Evolutionary conservation across 1,139 yeast species (phyloP).

Genomic region (Lodderomyces elongisporus): DNA sequence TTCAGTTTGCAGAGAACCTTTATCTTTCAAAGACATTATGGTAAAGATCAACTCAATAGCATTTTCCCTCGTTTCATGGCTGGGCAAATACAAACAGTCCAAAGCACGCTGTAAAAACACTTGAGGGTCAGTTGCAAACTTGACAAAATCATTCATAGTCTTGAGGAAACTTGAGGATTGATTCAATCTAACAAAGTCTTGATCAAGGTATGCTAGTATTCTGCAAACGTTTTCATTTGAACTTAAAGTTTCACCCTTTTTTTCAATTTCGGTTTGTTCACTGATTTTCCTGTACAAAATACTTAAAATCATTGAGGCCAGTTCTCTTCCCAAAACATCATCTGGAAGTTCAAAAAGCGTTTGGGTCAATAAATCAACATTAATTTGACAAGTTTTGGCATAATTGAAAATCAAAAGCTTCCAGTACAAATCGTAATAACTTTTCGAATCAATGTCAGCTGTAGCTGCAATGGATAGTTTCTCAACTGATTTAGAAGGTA

Average conservation of each 20-base stretch:
- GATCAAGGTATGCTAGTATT: slow-evolving; percentile 11
- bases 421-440: slow-evolving; percentile 9
- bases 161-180: slow-evolving; percentile 10
- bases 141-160: slow-evolving; percentile 6
- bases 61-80: slow-evolving; percentile 41
- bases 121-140: slow-evolving; percentile 9
- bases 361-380: slow-evolving; percentile 10
- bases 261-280: neutral
- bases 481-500: neutral
- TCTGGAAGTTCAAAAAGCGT: slow-evolving; percentile 9
- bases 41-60: slow-evolving; percentile 37
- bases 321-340: slow-evolving; percentile 2
- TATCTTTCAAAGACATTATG: slow-evolving; percentile 14
- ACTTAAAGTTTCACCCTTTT: no score
- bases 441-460: slow-evolving; percentile 2
- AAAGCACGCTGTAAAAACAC: slow-evolving; percentile 19
- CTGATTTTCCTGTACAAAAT: neutral
- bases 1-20: slow-evolving; percentile 15
- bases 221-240: neutral
- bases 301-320: neutral
- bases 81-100: slow-evolving; percentile 41
- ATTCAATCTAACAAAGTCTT: slow-evolving; percentile 17
- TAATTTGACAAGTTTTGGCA: slow-evolving; percentile 3
- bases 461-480: slow-evolving; percentile 3
- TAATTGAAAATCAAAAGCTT: slow-evolving; percentile 10